Evolutionary conservation across 148 eudicot genomes (phyloP).

Genomic region (Camellia lanceoleosa): DNA sequence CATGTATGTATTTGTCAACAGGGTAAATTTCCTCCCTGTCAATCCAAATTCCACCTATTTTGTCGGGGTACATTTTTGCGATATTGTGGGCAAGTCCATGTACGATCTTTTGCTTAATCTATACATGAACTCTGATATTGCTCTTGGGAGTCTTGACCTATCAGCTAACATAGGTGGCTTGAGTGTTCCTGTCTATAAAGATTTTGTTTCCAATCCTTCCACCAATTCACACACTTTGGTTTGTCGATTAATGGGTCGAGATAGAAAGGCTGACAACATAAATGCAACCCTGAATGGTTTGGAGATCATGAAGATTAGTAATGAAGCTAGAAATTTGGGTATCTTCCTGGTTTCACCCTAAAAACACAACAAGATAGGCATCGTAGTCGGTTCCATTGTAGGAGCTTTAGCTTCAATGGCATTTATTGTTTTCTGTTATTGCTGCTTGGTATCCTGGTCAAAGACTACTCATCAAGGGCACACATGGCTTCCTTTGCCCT

Average conservation of each 20-base stretch:
- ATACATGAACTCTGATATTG: constrained; percentile 68
- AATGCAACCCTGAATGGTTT: constrained; percentile 80
- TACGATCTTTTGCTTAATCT: constrained; percentile 73
- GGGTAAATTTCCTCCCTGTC: constrained; percentile 34
- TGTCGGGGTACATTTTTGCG: constrained; percentile 78
- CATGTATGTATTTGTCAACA: no score
- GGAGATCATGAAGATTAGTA: constrained; percentile 89
- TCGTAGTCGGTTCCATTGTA: constrained; percentile 50
- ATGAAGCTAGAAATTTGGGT: constrained; percentile 72
- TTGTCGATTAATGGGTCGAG: constrained; percentile 83
- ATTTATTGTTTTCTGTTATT: constrained; percentile 47
- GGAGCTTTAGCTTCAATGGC: constrained; percentile 51
- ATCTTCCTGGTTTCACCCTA: constrained; percentile 52
- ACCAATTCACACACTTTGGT: constrained; percentile 46
- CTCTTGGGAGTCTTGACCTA: constrained; percentile 57
- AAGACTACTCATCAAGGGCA: constrained; percentile 45
- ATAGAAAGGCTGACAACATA: constrained; percentile 36
- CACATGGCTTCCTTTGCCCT: constrained; percentile 86
- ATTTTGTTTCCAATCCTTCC: constrained; percentile 66
- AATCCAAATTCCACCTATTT: constrained; percentile 75
- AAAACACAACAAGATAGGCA: constrained; percentile 31
- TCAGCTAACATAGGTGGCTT: constrained; percentile 56
- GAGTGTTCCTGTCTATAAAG: constrained; percentile 73
- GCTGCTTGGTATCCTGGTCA: constrained; percentile 51
- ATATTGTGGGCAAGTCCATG: constrained; percentile 64